Conservation (phyloP, 2,329 filamentous ascomycete species). For the Dactylella cylindrospora region DNA sequence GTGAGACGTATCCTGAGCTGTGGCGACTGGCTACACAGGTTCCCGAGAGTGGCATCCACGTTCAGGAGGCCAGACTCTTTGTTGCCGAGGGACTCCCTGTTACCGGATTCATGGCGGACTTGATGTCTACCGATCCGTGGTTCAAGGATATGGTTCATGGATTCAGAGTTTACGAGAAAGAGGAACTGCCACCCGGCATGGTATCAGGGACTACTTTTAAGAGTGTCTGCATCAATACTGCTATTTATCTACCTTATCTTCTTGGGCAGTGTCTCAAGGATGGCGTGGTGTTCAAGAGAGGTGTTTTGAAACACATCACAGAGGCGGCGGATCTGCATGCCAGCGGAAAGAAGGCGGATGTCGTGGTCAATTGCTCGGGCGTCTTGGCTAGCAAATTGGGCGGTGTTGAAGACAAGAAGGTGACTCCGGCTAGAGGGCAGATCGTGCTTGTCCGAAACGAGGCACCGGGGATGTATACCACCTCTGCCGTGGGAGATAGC, state of each 20-base stretch:
- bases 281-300: conserved; percentile 69
- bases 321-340: conserved; percentile 67
- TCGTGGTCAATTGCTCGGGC: conserved; percentile 84
- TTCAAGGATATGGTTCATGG: conserved; percentile 71
- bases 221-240: conserved; percentile 87
- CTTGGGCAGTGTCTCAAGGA: conserved; percentile 74
- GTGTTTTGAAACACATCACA: conserved; percentile 66
- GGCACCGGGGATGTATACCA: conserved; percentile 67
- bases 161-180: conserved; percentile 44
- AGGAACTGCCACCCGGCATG: conserved; percentile 58
- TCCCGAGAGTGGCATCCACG: conserved; percentile 78
- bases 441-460: conserved; percentile 81
- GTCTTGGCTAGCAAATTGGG: conserved; percentile 73
- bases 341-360: conserved; percentile 61
- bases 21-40: conserved; percentile 63
- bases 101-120: conserved; percentile 63
- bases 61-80: conserved; percentile 60
- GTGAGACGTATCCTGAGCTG: conserved; percentile 63
- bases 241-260: conserved; percentile 84
- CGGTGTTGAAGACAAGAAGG: conserved; percentile 72
- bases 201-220: conserved; percentile 75
- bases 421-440: conserved; percentile 79
- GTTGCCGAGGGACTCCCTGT: conserved; percentile 4
- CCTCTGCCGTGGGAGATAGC: conserved; percentile 73
- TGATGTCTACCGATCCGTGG: conserved; percentile 71